These are phyloP conservation scores for Pseudopyrenochaeta lycopersici DNA, from an alignment of 2,329 filamentous ascomycete genomes.

Conservation along the genomic window DNA sequence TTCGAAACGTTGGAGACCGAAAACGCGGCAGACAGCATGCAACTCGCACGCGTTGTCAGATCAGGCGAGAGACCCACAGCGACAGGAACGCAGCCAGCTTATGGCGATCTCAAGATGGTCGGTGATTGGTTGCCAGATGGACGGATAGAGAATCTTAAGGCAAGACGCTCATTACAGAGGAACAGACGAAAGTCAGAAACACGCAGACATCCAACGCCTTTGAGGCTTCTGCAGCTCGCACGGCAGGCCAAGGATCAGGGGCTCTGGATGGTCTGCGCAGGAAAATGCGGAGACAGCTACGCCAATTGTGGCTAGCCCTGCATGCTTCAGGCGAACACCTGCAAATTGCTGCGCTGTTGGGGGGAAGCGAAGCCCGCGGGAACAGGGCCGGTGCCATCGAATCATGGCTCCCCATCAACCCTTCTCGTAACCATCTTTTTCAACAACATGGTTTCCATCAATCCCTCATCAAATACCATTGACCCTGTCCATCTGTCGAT, in stretches of 20 bases:
- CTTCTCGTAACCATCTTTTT: conserved; percentile 38
- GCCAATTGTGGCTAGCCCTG: conserved; percentile 49
- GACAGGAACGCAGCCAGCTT: conserved; percentile 32
- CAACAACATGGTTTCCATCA: conserved; percentile 27
- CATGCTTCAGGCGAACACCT: conserved; percentile 50
- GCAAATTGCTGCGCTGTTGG: conserved; percentile 49
- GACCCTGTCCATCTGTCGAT: conserved; percentile 29
- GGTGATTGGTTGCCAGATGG: conserved; percentile 30
- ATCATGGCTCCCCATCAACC: conserved; percentile 40
- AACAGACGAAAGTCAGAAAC: conserved; percentile 41
- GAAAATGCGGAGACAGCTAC: conserved; percentile 52
- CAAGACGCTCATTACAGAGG: conserved; percentile 46
- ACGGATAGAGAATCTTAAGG: conserved; percentile 32
- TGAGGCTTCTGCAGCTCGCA: conserved; percentile 52
- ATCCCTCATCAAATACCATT: conserved; percentile 32
- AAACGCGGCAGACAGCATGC: conserved; percentile 36
- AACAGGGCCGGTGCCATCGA: conserved; percentile 40
- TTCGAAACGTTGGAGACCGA: conserved; percentile 42
- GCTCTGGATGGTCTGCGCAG: conserved; percentile 50
- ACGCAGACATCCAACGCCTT: conserved; percentile 49
- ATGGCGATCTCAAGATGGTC: conserved; percentile 27
- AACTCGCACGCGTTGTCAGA: conserved; percentile 32
- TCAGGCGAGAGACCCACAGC: conserved; percentile 28
- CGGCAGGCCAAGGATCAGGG: conserved; percentile 51
- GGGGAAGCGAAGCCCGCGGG: conserved; percentile 42